Evolutionary conservation across 176 grass and related monocot genomes (phyloP).

Genomic region (Bonia amplexicaulis): DNA sequence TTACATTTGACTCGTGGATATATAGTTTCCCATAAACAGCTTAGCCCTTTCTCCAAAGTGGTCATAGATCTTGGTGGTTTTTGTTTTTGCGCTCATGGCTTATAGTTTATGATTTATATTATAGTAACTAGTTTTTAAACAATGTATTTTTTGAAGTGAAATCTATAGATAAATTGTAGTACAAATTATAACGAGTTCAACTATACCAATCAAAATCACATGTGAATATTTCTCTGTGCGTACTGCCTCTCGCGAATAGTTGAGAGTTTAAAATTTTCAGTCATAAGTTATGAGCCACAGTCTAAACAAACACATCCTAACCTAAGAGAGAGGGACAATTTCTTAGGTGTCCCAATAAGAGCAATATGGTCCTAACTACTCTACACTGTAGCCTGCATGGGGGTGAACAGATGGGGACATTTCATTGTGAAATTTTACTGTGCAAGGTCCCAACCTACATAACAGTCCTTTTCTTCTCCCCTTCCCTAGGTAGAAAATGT

Average conservation of each 20-base stretch:
- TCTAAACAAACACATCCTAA: neutral
- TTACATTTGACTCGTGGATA: constrained; percentile 8
- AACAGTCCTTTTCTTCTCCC: neutral
- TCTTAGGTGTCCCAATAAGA: constrained; percentile 29
- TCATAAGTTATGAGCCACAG: too few relatives aligned
- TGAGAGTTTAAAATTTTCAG: too few relatives aligned
- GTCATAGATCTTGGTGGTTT: neutral
- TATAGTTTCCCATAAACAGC: constrained; percentile 27
- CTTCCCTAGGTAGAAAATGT: constrained; percentile 17
- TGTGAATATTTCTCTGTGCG: too few relatives aligned
- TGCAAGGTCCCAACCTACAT: neutral
- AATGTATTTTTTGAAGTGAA: too few relatives aligned
- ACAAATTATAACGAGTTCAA: too few relatives aligned
- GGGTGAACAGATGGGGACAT: constrained; percentile 28
- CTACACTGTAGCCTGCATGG: constrained; percentile 20
- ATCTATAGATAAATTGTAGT: too few relatives aligned
- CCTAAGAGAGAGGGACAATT: constrained; percentile 25
- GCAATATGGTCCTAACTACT: constrained; percentile 41
- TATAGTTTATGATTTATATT: too few relatives aligned
- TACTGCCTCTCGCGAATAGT: too few relatives aligned
- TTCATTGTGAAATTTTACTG: constrained; percentile 31
- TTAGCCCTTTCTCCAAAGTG: constrained; percentile 29
- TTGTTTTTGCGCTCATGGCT: too few relatives aligned
- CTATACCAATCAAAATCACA: too few relatives aligned
- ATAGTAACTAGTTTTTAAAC: too few relatives aligned